A percentile compares a stretch with the other conserved stretches of the same genome.
These are phyloP conservation scores for Russula griseocarnosa DNA, from an alignment of 768 basidiomycete species.

Conservation along the genomic window DNA sequence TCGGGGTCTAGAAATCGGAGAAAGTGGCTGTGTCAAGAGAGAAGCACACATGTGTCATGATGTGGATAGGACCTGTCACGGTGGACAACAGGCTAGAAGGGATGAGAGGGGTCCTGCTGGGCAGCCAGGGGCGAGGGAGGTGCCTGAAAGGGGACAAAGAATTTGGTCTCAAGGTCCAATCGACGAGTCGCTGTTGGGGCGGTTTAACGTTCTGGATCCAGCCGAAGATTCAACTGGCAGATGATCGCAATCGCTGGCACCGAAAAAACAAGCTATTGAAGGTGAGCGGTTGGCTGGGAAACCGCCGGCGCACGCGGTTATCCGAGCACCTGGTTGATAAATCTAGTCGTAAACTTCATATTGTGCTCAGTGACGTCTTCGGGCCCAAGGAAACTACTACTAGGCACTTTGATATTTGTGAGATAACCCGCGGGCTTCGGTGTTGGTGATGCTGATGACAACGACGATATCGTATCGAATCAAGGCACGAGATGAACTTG, in stretches of 20 bases:
- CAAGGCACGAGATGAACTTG: not conserved
- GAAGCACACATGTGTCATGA: not conserved
- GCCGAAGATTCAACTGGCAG: not conserved
- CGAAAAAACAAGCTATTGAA: not conserved
- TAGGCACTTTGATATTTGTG: not conserved
- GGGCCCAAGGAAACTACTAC: not conserved
- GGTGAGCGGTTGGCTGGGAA: constrained; percentile 13
- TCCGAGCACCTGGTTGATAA: not conserved
- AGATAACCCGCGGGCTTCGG: constrained; percentile 15
- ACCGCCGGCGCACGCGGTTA: not conserved
- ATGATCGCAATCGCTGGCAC: not conserved
- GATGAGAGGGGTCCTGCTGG: not conserved
- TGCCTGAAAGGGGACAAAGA: constrained; percentile 3
- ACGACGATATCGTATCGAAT: too few relatives aligned
- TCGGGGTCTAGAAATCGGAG: not conserved
- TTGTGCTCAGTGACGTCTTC: not conserved
- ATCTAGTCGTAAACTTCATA: not conserved
- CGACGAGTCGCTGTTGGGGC: not conserved
- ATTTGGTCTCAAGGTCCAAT: not conserved
- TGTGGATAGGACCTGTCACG: not conserved
- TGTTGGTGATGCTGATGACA: not conserved
- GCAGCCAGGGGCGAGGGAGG: not conserved
- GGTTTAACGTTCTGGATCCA: constrained; percentile 2
- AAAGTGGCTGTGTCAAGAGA: not conserved
- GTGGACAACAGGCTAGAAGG: not conserved